These are phyloP conservation scores for Cryptococcus sp. DNA, from an alignment of 1,284 basidiomycete species.

Conservation along the genomic window DNA sequence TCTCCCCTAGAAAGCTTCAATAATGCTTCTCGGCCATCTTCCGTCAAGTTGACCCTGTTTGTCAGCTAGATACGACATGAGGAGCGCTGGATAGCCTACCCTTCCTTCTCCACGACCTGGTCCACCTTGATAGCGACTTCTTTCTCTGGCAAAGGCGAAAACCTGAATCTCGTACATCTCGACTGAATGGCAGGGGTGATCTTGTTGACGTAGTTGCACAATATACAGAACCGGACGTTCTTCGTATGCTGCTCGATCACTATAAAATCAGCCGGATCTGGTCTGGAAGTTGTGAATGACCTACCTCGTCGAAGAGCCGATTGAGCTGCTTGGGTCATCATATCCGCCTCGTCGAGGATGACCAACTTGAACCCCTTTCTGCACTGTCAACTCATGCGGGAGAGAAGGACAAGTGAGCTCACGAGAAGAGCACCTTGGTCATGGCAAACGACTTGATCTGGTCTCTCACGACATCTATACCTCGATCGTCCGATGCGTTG, in stretches of 20 bases:
- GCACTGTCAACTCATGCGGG: not conserved
- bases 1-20: conserved; percentile 91
- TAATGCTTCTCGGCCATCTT: conserved; percentile 81
- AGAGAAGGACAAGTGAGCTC: conserved; percentile 9
- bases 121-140: conserved; percentile 82
- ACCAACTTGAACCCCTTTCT: conserved; percentile 96
- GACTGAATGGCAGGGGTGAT: conserved; percentile 98
- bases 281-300: too few species aligned
- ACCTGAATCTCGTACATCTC: conserved; percentile 94
- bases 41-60: conserved; percentile 77
- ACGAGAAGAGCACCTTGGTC: conserved; percentile 74
- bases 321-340: conserved; percentile 98
- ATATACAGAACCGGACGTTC: conserved; percentile 98
- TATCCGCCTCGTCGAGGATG: conserved; percentile 97
- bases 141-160: conserved; percentile 82
- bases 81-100: conserved; percentile 52
- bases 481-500: conserved; percentile 96
- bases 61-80: not conserved
- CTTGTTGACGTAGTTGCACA: conserved; percentile 99
- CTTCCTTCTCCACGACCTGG: conserved; percentile 76
- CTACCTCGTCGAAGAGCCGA: conserved; percentile 79
- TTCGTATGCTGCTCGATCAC: conserved; percentile 98
- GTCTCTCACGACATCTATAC: conserved; percentile 96
- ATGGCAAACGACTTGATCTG: conserved; percentile 99
- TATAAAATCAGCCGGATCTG: conserved; percentile 18